Base-by-base conservation (phyloP, 805 yeast species). In the Starmerella apis region DNA sequence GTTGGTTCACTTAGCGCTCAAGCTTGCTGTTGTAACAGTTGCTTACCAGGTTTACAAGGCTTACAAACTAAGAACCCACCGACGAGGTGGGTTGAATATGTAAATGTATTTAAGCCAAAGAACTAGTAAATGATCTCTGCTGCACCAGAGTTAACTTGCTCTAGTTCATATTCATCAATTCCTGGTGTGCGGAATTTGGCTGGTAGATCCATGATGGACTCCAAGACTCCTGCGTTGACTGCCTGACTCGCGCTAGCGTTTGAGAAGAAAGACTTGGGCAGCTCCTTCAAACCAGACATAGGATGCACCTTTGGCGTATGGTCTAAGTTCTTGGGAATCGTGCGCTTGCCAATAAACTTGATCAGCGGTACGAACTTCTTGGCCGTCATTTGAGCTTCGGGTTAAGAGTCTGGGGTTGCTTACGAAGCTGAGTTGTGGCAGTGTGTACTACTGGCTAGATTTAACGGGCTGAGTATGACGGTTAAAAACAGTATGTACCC, bases 281-380 rank as follows among this genome's bases (percentile, higher is more conserved):
- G 70, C 53, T 62, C 66, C 25, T 64, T 62, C 39, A 65, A 56
- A 1, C 71, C 64, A 42, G 71, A 67, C 56, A 64, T 61, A 50
- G 74, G 61, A 64, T 72, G 68, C 52, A 66, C 54, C 52, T 68
- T 53, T 41, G 67, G 67, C 59, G 74, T 48, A 71, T 76, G 68
- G 61, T 67, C 68, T 53, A 64, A 52, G 33, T 50, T 49, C 24
- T 55, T 56, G 64, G 27, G 71, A 62, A 64, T 41, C 25, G 51
- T 52, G 45, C 86, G 81, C 43, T 87, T 87, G 37, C 96, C 96
- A 43, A 86, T 76, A 63, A 90, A 90, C 62, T 81, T 83, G 68
- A 90, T 90, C 65, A 80, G 71, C 14, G 94, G 56, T 25, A 44
- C 42, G 52, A 44, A 47, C 35, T 53, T 53, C 19, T 24, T 43